Evolutionary conservation across 2,329 filamentous ascomycete species (phyloP).

Genomic region (Monosporascus sp.): DNA sequence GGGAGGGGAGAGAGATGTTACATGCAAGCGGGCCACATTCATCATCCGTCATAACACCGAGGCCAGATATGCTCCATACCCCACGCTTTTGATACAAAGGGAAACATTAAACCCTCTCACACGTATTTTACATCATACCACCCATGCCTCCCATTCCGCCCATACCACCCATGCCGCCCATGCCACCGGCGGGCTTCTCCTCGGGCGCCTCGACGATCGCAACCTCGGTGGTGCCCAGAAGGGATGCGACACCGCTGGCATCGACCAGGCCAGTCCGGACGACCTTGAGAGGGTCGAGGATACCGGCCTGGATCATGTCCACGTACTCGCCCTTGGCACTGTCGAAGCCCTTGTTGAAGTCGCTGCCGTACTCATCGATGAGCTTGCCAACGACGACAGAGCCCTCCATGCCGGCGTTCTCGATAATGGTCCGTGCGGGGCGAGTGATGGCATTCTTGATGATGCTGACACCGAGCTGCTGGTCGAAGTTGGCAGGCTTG

Average conservation of each 20-base stretch:
- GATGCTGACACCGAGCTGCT: conserved; percentile 96
- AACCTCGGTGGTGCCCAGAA: conserved; percentile 96
- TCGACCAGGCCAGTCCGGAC: conserved; percentile 94
- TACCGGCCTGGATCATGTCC: conserved; percentile 96
- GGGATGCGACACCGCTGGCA: conserved; percentile 90
- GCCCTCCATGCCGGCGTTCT: conserved; percentile 95
- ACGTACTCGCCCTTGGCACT: conserved; percentile 96
- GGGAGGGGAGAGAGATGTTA: conserved; percentile 32
- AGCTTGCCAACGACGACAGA: conserved; percentile 97
- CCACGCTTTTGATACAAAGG: conserved; percentile 31
- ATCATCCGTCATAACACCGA: conserved; percentile 41
- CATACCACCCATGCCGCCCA: conserved; percentile 55
- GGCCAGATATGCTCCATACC: conserved; percentile 40
- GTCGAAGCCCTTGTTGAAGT: conserved; percentile 99
- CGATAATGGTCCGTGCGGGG: conserved; percentile 89
- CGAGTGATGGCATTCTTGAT: conserved; percentile 97
- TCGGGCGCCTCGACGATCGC: conserved; percentile 94
- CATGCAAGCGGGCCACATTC: conserved; percentile 29
- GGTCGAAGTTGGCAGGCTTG: conserved; percentile 94
- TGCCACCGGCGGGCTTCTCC: conserved; percentile 72
- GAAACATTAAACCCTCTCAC: conserved; percentile 18
- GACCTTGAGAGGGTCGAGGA: conserved; percentile 98
- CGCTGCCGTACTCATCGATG: conserved; percentile 80
- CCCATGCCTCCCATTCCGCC: conserved; percentile 44
- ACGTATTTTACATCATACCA: conserved; percentile 53